Evolutionary conservation across 2,329 filamentous ascomycete genomes (phyloP), one percentile per base, ranked within the genome.

Genomic region (Ophiostoma australiae): DNA sequence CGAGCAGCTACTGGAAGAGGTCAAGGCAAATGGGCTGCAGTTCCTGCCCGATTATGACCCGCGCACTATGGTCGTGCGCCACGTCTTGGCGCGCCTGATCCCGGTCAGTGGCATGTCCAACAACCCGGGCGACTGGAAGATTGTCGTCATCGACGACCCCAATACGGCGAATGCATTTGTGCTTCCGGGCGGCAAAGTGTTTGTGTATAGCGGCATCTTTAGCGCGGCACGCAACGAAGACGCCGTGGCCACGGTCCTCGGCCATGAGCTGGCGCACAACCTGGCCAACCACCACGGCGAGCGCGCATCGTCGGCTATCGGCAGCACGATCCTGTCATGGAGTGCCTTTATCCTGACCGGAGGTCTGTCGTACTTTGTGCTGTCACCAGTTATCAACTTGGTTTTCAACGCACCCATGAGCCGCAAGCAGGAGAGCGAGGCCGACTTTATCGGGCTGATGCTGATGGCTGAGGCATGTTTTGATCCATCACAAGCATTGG

Each of bases 391-490:
- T 31, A 80, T 91, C 37, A 84, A 91, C 69, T 78, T 91, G 20
- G 84, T 89, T n/a, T 87, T 92, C 77, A 83, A 83, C 68, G 82
- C 86, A 72, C 91, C 91, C 1, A 91, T 91, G 78, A 87, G 86
- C 67, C 83, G 91, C 68, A 85, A 84, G 76, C 91, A 93, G 80
- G 91, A 91, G 82, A 87, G 84, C 68, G 91, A 94, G 80, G 91
- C 91, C 0, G 91, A 94, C 76, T 92, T 91, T 76, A 92, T 94
- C 67, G 91, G 91, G 0, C 79, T 94, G 44, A 87, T 94, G 85
- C 91, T 94, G 85, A 94, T 94, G 90, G 87, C 91, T 0, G 87
- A 92, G 80, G 90, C 89, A 35, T 94, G 91, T 80, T 94, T 91
- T 77, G 84, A 92, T 73, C 91, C 91, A 0, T 80, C 84, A 15